Base-by-base conservation (phyloP, 352 stramenopile species). In the Phytophthora citricola region DNA sequence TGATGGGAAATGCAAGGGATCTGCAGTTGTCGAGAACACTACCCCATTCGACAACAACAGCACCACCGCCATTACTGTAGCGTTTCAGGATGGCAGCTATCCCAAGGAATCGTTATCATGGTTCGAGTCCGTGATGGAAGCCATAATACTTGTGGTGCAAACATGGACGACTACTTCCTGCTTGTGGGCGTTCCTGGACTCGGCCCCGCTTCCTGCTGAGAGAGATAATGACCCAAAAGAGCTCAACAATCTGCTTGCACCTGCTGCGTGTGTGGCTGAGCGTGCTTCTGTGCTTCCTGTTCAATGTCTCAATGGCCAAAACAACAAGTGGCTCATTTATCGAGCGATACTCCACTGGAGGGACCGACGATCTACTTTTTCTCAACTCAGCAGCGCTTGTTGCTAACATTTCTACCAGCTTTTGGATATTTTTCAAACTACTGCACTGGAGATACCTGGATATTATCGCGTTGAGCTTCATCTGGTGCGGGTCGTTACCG, bases 261-360 rank as follows among this genome's bases (percentile, higher is more conserved):
- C 50, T 66, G 40, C 31, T 54, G 0, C 24, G 47, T 31, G 49
- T 66, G 2, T 41, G 6, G 48, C 14, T 66, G 24, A 32, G 22
- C 2, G 24, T 61, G n/a, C 34, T 29, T 0, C 17, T 55, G 32
- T 49, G 51, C 27, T 63, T 68, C 44, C 50, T 22, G 10, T 45
- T 57, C 14, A 29, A 10, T 15, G 17, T 67, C n/a, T 17, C 7
- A n/a, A 15, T 66, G n/a, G 49, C 24, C 26, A 52, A 63, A 12
- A 40, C 60, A 10, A 57, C 69, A 15, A 62, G 60, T 8, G 73
- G 65, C 5, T 44, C 20, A 47, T 69, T 81, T 47, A 63, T 75
- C 15, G 52, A 62, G 12, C 58, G 66, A 17, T 65, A 76, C 58
- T 72, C 73, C 47, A 51, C 58, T 15, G 44, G 41, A 20, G 31